Evolutionary conservation across 1,139 yeast genomes (phyloP).

Genomic region (Pichia sp.): DNA sequence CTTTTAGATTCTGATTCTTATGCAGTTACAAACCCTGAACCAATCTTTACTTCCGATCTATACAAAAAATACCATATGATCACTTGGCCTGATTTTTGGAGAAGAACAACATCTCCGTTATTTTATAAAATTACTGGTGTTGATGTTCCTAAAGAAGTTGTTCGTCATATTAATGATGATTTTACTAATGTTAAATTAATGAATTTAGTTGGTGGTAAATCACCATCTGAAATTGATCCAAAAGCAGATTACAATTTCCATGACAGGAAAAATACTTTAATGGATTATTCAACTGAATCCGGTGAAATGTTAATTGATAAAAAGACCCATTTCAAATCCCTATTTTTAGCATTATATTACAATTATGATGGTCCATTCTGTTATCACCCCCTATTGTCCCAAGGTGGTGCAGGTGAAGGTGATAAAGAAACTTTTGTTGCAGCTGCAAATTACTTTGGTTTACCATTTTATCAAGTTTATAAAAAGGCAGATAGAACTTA

Average conservation of each 20-base stretch:
- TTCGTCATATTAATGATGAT: conserved; percentile 25
- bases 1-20: conserved; percentile 49
- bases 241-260: conserved; percentile 34
- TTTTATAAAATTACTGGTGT: conserved; percentile 49
- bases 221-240: conserved; percentile 16
- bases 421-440: conserved; percentile 61
- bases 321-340: conserved; percentile 40
- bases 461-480: conserved; percentile 50
- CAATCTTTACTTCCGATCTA: conserved; percentile 30
- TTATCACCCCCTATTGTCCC: conserved; percentile 47
- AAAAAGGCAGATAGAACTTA: conserved; percentile 26
- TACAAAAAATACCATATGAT: conserved; percentile 27
- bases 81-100: conserved; percentile 67
- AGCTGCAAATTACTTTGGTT: conserved; percentile 46
- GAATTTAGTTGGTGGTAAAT: neutral
- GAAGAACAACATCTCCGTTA: conserved; percentile 52
- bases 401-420: conserved; percentile 57
- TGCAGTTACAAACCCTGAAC: conserved; percentile 44
- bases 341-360: conserved; percentile 50
- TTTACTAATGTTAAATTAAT: conserved; percentile 24
- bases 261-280: conserved; percentile 50
- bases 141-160: conserved; percentile 18
- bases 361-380: conserved; percentile 49
- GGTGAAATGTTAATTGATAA: conserved; percentile 55
- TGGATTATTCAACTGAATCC: conserved; percentile 57